Evolutionary conservation across 768 basidiomycete species (phyloP), one percentile per base, ranked within the genome.

Genomic region (Psilocybe azurescens): DNA sequence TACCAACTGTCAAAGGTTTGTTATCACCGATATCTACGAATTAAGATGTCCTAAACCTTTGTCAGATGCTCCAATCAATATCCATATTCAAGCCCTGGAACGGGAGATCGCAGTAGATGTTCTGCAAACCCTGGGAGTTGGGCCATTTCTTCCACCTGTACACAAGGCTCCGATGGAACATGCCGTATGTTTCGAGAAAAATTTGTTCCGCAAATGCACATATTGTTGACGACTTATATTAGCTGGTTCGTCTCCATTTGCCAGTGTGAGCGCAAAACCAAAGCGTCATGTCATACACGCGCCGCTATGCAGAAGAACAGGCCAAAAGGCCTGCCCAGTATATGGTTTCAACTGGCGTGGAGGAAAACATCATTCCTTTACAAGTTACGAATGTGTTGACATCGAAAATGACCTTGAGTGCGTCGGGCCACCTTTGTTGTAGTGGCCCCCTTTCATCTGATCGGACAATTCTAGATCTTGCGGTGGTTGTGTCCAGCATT

Each of bases 41-140:
- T 11, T 56, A 20, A 20, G 24, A 38, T 1, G n/a, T 36, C 39
- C 1, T 32, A 36, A 28, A 20, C 32, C 41, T 33, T 20, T 13
- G 33, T 33, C 13, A 73, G 70, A 33, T 74, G 72, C 49, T 68
- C 72, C 3, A 66, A 66, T 50, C 62, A 67, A 41, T 62, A 60
- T 47, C 73, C 73, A 7, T 72, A 69, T 58, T 72, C 71, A 11
- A 20, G 48, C 54, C 73, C 71, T 9, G 72, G 72, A n/a, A 59
- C 70, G 1, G 53, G 60, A 13, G 61, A 56, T 18, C 49, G 49
- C n/a, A 62, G 38, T 52, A 39, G 48, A 18, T 74, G 73, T 47
- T 57, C 68, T 32, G 62, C 69, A 5, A 64, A 56, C 16, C 60
- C 64, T 41, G 68, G 68, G 6, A 3, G 11, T 18, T 71, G 67